Base-by-base conservation (phyloP, 495 filamentous ascomycete genomes). In the Copromyces sp. region DNA sequence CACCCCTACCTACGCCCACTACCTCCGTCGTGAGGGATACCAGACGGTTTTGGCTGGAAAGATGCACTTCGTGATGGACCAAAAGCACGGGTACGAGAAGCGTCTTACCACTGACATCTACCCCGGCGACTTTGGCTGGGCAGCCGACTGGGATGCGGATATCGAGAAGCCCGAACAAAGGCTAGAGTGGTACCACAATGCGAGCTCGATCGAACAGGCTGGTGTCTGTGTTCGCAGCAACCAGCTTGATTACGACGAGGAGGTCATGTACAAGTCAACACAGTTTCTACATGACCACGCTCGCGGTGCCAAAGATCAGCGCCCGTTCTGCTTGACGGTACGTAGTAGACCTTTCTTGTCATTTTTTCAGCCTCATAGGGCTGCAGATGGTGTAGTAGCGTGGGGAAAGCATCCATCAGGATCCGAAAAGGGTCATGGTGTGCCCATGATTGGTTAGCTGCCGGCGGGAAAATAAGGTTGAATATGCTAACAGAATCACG, bases 31-130 rank as follows among this genome's bases (percentile, higher is more conserved):
- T 17, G 88, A 91, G 77, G 92, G 92, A 61, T 97, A 97, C 77
- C 90, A 96, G 81, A 95, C 93, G n/a, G 90, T 89, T 5, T 82
- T 97, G 74, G 92, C 93, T 1, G 93, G 93, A 70, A 97, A 97
- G 86, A 97, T 97, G 93, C 93, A 97, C 80, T 97, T 97, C 81
- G 92, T 94, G 72, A 93, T 93, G 65, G 93, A 97, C 77, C 93
- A 97, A 82, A 85, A 96, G 70, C 93, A 97, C 80, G 93, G 93
- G 40, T 97, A 93, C 77, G 93, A 97, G 83, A 89, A 91, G 76
- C 87, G 93, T 70, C 84, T 97, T 75, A 97, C 93, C n/a, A 90
- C 88, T 73, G 93, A 97, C 79, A 96, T 97, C 76, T 97, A 97
- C 79, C 93, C 93, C 3, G 93, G 91, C 53, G 93, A 97, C 77